phyloP scores from a whole-genome alignment of 1,139 yeast genomes.

The Pneumocystis jirovecii region DNA sequence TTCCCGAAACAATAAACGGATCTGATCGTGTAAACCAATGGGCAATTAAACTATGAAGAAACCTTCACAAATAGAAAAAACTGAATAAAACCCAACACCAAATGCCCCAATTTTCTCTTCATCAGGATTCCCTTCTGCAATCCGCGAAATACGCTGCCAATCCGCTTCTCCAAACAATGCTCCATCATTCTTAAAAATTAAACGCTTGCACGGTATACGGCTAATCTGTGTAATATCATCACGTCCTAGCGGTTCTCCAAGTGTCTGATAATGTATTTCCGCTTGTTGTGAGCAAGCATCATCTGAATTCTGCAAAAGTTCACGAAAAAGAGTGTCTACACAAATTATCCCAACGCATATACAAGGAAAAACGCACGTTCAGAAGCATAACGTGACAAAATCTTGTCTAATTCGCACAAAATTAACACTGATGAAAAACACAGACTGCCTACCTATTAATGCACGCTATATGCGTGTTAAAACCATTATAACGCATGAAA shows the following conservation, averaged over 20 bases:
- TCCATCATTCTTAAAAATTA: slow-evolving; percentile 23
- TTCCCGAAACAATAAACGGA: neutral
- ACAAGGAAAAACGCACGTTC: neutral
- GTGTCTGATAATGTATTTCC: slow-evolving; percentile 18
- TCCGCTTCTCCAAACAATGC: slow-evolving; percentile 25
- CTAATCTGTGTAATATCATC: neutral
- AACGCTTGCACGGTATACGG: neutral
- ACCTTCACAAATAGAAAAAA: slow-evolving; percentile 86
- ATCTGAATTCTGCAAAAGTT: slow-evolving; percentile 23
- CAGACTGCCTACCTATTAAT: neutral
- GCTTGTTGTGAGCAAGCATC: slow-evolving; percentile 29
- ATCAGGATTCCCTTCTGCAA: slow-evolving; percentile 46
- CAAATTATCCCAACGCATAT: neutral
- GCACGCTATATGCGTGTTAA: neutral
- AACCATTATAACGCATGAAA: neutral
- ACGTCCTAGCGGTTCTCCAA: neutral
- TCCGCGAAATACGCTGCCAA: slow-evolving; percentile 29
- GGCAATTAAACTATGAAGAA: slow-evolving; percentile 28
- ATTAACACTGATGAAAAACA: neutral
- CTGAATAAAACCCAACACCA: slow-evolving; percentile 98
- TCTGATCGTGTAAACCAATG: neutral
- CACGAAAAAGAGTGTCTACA: slow-evolving; percentile 9
- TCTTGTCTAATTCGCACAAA: slow-evolving; percentile 7
- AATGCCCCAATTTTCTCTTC: slow-evolving; percentile 98
- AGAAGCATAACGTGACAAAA: slow-evolving; percentile 9